Percentiles rank a stretch among this genome's conserved stretches.
Conservation (phyloP, 768 basidiomycete species). For the Boletus tomentosulus region DNA sequence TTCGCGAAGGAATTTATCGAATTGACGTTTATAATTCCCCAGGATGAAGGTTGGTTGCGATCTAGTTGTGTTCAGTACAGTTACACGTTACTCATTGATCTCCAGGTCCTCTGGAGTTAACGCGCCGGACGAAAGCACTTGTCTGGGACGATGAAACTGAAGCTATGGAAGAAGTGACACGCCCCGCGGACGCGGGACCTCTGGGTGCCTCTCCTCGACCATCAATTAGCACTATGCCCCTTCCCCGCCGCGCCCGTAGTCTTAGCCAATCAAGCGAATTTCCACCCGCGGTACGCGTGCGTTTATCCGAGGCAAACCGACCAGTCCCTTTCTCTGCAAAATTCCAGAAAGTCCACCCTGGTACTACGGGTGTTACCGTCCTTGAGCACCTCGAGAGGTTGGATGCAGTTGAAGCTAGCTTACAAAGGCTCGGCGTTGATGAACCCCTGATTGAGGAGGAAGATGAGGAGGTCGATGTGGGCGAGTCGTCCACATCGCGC, state of each 20-base stretch:
- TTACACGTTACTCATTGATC: conserved; percentile 8
- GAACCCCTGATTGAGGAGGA: conserved; percentile 47
- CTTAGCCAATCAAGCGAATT: conserved; percentile 62
- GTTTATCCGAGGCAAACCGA: conserved; percentile 59
- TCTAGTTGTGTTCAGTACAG: neutral
- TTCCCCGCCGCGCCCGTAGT: conserved; percentile 50
- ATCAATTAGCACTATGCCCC: conserved; percentile 60
- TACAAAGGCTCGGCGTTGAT: conserved; percentile 67
- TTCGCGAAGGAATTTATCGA: neutral
- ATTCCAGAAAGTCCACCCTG: conserved; percentile 78
- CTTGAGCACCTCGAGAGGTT: conserved; percentile 82
- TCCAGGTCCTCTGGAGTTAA: conserved; percentile 84
- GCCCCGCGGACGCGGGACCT: conserved; percentile 30
- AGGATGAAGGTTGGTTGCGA: conserved; percentile 67
- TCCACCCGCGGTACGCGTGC: conserved; percentile 65
- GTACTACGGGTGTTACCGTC: conserved; percentile 82
- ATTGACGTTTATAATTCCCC: conserved; percentile 2
- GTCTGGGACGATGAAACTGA: conserved; percentile 89
- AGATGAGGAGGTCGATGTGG: conserved; percentile 63
- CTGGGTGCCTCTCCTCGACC: conserved; percentile 50
- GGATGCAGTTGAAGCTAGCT: conserved; percentile 75
- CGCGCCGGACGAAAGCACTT: conserved; percentile 72
- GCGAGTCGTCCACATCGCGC: conserved; percentile 37
- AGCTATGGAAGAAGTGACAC: conserved; percentile 49
- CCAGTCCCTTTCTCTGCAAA: conserved; percentile 84